Percentiles rank a stretch among this genome's conserved stretches.
phyloP scores from a whole-genome alignment of 176 grass and related monocot genomes.

The Oryza nivara region DNA sequence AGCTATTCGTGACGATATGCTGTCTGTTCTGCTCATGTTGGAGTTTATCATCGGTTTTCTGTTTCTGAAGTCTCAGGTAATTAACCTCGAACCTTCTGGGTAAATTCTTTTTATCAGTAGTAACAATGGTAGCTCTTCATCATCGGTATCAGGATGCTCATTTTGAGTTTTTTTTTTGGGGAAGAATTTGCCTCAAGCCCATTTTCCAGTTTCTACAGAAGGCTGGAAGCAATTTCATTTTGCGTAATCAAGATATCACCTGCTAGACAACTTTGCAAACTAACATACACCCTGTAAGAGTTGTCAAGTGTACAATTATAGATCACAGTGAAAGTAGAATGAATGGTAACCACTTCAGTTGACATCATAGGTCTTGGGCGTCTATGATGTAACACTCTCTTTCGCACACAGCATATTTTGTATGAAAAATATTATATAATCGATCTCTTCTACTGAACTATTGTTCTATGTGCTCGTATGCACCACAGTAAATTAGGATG shows the following conservation, averaged over 20 bases:
- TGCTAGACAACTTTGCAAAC: not conserved
- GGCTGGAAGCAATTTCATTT: not conserved
- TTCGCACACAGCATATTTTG: not conserved
- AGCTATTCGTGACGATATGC: not conserved
- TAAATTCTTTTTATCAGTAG: not conserved
- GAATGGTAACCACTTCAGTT: not conserved
- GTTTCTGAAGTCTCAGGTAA: not conserved
- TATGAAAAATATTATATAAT: not conserved
- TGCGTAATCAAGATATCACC: not conserved
- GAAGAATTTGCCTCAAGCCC: not conserved
- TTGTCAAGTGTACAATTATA: not conserved
- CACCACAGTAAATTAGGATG: conserved; percentile 3
- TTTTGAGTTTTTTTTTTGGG: not conserved
- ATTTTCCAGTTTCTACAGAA: not conserved
- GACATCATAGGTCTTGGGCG: not conserved
- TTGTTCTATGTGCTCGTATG: not conserved
- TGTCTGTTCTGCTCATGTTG: not conserved
- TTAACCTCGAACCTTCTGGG: not conserved
- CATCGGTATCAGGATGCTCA: not conserved
- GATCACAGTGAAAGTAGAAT: not conserved
- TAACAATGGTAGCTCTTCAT: not conserved
- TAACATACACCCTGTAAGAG: not conserved
- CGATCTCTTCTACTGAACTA: conserved; percentile 6
- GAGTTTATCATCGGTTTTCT: not conserved
- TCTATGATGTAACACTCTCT: not conserved